Evolutionary conservation across 148 eudicot genomes (phyloP), one percentile per base, ranked within the genome.

Genomic region (Camellia lanceoleosa): DNA sequence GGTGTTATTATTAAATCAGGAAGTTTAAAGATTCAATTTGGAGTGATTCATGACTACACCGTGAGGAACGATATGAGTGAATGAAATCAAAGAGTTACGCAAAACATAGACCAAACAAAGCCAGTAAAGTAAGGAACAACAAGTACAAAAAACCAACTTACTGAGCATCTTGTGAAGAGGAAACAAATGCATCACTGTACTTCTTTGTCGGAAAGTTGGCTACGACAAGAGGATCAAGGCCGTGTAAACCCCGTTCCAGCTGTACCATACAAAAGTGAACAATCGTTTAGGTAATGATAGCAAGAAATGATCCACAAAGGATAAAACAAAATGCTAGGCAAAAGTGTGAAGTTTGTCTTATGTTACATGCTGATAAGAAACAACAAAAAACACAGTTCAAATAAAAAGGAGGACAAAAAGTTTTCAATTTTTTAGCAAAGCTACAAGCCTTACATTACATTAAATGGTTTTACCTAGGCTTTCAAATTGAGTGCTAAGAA

Each of bases 231-330:
- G 89, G 92, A 79, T 93, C 97, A 77, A 91, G 87, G 68, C 97
- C 97, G 80, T 87, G 91, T 49, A 89, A 78, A 75, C 97, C 97
- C 51, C 97, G 74, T 79, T 93, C 98, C 91, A 93, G 70, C 98
- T 95, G 88, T 61, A 86, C 56, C 79, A 87, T 42, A 77, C 42
- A 56, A 71, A 64, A 80, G 58, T 13, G 18, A 75, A 52, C 62
- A 68, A 59, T 19, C 52, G 63, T 16, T 68, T 43, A 52, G 76
- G 49, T 30, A 38, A 15, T n/a, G 54, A 68, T 8, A 68, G 54
- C 55, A 41, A 47, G 2, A 42, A 71, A 47, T 9, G 38, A 30
- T 30, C 38, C 38, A 30, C 38, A 30, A 30, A 30, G 38, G 38
- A 30, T 30, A 30, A 30, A 30, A 30, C 38, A 30, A 30, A 30